These are phyloP conservation scores for Ogataea hybrid DNA, from an alignment of 1,139 yeast genomes.

Conservation along the genomic window DNA sequence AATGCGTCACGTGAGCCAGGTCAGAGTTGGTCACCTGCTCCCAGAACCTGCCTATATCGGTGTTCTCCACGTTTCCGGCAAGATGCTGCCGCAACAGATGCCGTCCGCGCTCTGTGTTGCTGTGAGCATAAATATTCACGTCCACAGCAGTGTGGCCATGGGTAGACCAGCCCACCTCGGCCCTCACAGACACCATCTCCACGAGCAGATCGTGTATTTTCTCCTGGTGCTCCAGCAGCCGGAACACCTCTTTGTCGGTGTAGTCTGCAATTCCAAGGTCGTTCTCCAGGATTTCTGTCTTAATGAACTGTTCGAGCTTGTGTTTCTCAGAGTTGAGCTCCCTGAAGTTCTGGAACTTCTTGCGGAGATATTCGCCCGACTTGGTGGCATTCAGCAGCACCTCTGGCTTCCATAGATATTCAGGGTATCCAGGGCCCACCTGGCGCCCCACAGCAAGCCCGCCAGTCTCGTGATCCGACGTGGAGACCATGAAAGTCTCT, in stretches of 20 bases:
- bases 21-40: conserved; percentile 54
- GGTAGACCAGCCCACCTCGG: conserved; percentile 85
- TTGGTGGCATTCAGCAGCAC: conserved; percentile 62
- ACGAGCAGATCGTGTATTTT: conserved; percentile 46
- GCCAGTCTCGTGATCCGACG: conserved; percentile 92
- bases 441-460: conserved; percentile 81
- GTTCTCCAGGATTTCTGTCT: conserved; percentile 46
- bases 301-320: conserved; percentile 43
- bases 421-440: conserved; percentile 55
- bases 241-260: conserved; percentile 45
- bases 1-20: conserved; percentile 30
- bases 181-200: conserved; percentile 62
- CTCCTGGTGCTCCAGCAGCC: conserved; percentile 26
- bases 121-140: conserved; percentile 75
- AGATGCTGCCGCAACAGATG: conserved; percentile 45
- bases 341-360: conserved; percentile 34
- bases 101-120: conserved; percentile 48
- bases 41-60: conserved; percentile 74
- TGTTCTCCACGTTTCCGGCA: conserved; percentile 81
- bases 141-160: conserved; percentile 91
- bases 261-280: conserved; percentile 63
- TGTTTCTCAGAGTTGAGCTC: conserved; percentile 29
- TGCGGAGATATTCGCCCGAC: conserved; percentile 66
- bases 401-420: conserved; percentile 76
- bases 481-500: conserved; percentile 72